Evolutionary conservation across 2,329 filamentous ascomycete genomes (phyloP), one percentile per base, ranked within the genome.

Genomic region (Claviceps sp.): DNA sequence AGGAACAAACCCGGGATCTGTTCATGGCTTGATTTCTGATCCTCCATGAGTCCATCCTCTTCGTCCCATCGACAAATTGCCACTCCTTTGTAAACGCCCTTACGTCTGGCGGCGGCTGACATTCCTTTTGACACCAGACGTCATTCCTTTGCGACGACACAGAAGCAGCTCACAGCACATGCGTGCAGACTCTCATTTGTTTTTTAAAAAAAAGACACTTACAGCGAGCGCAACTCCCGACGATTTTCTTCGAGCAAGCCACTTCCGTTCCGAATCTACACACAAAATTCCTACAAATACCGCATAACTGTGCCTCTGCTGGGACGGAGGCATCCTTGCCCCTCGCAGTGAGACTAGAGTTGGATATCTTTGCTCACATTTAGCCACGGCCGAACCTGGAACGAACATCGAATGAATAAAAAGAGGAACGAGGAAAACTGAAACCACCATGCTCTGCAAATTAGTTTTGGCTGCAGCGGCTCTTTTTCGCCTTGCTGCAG

Each of bases 401-500:
- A 34, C 30, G 30, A 34, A 30, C 24, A 14, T 36, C n/a, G 43
- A 41, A 40, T 13, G 18, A 14, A 8, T 22, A 8, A 16, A 41
- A 30, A 16, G 26, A 20, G 22, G 16, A 34, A 34, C 9, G 9
- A 7, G 2, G 11, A 18, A 16, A 16, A 13, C 24, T 38, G 36
- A 30, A 16, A 36, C n/a, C 46, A 48, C 5, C 4, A 57, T 57
- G 57, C 41, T 47, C 48, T 46, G 18, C 51, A 57, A 60, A 47
- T 57, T 53, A 24, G 54, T 70, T 47, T 52, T 65, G 36, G 57
- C 65, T 24, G 61, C 59, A 6, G 69, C 70, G 50, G 63, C 68
- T 52, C 60, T 77, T 53, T 51, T 72, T 9, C 62, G 76, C 52
- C 66, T 77, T 44, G 72, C 73, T 47, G 58, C 74, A 40, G 89